A percentile compares a stretch with the other conserved stretches of the same genome.
phyloP scores from a whole-genome alignment of 345 rosid species.

The Lepidium sativum region DNA sequence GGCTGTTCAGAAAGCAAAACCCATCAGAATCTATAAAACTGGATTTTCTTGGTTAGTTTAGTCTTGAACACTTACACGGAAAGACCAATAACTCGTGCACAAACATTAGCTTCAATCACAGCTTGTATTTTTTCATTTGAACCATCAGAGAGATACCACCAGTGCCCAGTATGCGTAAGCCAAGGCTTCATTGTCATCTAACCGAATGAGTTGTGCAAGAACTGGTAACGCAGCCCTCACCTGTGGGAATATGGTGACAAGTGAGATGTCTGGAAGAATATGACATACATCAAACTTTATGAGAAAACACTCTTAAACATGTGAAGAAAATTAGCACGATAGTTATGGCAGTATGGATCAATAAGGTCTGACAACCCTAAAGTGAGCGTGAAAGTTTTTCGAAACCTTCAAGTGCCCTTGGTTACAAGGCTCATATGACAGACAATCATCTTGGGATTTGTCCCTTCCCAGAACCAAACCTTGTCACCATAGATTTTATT shows the following conservation, averaged over 20 bases:
- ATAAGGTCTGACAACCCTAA: background rate
- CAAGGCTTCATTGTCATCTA: slow-evolving; percentile 67
- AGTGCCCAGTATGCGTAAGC: slow-evolving; percentile 75
- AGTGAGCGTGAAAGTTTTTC: background rate
- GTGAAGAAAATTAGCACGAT: background rate
- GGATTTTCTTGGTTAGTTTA: slow-evolving; percentile 2
- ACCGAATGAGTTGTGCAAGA: slow-evolving; percentile 55
- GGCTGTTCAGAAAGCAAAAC: slow-evolving; percentile 26
- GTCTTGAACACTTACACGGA: slow-evolving; percentile 42
- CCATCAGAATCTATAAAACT: slow-evolving; percentile 10
- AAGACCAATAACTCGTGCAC: slow-evolving; percentile 69
- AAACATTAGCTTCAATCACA: slow-evolving; percentile 69
- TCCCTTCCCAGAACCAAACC: background rate
- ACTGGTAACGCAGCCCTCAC: slow-evolving; percentile 68
- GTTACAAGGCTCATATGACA: background rate
- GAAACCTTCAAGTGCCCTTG: background rate
- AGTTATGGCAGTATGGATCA: background rate
- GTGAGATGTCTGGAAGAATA: slow-evolving; percentile 6
- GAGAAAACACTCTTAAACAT: background rate
- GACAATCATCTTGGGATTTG: background rate
- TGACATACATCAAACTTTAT: background rate
- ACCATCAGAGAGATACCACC: slow-evolving; percentile 40
- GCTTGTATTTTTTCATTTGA: slow-evolving; percentile 72
- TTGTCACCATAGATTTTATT: background rate
- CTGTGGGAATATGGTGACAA: slow-evolving; percentile 26